These are phyloP conservation scores for Penicillium pulvis DNA, from an alignment of 495 filamentous ascomycete species.

Conservation along the genomic window DNA sequence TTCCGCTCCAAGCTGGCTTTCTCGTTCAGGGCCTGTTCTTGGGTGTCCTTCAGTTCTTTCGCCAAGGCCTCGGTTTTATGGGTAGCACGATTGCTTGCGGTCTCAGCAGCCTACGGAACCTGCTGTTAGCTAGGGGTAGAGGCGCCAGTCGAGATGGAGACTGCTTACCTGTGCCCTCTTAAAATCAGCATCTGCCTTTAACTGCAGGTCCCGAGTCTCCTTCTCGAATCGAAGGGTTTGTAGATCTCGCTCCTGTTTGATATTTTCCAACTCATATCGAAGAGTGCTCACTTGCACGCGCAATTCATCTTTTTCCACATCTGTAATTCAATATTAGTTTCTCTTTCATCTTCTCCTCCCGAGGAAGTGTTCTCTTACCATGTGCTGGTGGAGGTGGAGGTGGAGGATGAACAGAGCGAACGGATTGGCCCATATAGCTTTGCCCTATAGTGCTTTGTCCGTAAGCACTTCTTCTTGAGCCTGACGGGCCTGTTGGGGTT, in stretches of 20 bases:
- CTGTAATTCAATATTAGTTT: slow-evolving; percentile 26
- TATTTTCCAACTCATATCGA: slow-evolving; percentile 68
- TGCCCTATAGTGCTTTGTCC: slow-evolving; percentile 14
- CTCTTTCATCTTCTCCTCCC: background rate
- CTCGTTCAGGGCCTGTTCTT: slow-evolving; percentile 66
- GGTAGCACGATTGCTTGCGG: slow-evolving; percentile 63
- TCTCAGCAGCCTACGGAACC: slow-evolving; percentile 57
- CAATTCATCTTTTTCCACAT: slow-evolving; percentile 64
- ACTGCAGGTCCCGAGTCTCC: slow-evolving; percentile 73
- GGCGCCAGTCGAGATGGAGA: background rate
- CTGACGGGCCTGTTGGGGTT: slow-evolving; percentile 26
- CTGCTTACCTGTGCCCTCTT: slow-evolving; percentile 68
- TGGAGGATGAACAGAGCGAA: slow-evolving; percentile 32
- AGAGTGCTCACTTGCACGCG: slow-evolving; percentile 68
- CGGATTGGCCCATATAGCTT: slow-evolving; percentile 16
- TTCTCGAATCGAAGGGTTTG: slow-evolving; percentile 74
- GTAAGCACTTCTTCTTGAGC: slow-evolving; percentile 20
- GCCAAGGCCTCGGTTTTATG: slow-evolving; percentile 72
- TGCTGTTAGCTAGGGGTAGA: background rate
- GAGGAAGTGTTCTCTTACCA: slow-evolving; percentile 14
- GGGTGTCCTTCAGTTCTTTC: slow-evolving; percentile 69
- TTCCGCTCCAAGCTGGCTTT: slow-evolving; percentile 71
- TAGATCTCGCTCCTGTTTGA: slow-evolving; percentile 86
- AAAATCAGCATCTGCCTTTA: slow-evolving; percentile 80
- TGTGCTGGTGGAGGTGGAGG: slow-evolving; percentile 24